phyloP scores from a whole-genome alignment of 2,329 filamentous ascomycete genomes.

The Pseudovirgaria hyperparasitica region DNA sequence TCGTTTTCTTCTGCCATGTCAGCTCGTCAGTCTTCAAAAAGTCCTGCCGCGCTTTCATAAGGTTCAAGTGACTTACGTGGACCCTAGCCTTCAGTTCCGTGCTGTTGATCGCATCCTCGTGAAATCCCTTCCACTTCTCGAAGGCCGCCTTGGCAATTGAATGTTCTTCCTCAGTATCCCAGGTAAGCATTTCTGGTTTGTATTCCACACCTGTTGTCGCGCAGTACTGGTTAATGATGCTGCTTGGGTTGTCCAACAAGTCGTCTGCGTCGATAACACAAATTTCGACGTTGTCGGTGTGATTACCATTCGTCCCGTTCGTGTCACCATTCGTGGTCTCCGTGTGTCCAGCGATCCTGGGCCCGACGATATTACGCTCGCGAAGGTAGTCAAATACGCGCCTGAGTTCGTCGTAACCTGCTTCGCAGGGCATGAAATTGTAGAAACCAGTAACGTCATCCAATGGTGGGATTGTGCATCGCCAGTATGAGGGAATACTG shows the following conservation, averaged over 20 bases:
- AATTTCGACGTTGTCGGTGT: slow-evolving; percentile 41
- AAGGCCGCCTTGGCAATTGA: slow-evolving; percentile 59
- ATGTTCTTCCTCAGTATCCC: slow-evolving; percentile 66
- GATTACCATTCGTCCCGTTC: slow-evolving; percentile 12
- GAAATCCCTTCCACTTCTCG: slow-evolving; percentile 95
- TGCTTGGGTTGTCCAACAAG: slow-evolving; percentile 70
- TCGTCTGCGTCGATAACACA: slow-evolving; percentile 92
- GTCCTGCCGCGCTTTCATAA: slow-evolving; percentile 2
- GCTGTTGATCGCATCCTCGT: slow-evolving; percentile 85
- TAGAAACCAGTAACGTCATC: slow-evolving; percentile 72
- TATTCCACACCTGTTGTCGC: slow-evolving; percentile 68
- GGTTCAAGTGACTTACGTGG: slow-evolving; percentile 33
- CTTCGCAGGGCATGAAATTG: slow-evolving; percentile 76
- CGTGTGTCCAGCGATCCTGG: slow-evolving; percentile 41
- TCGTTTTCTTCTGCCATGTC: slow-evolving; percentile 51
- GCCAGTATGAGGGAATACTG: slow-evolving; percentile 86
- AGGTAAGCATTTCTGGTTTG: slow-evolving; percentile 64
- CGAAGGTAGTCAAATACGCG: slow-evolving; percentile 77
- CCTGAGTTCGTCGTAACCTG: slow-evolving; percentile 81
- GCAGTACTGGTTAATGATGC: slow-evolving; percentile 68
- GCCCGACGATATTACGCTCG: slow-evolving; percentile 56
- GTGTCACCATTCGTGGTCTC: slow-evolving; percentile 17
- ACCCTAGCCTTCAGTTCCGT: slow-evolving; percentile 59
- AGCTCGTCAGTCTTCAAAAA: too few relatives aligned
- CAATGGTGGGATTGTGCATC: slow-evolving; percentile 83